phyloP scores from a whole-genome alignment of 2,329 filamentous ascomycete genomes.

The Neonectria punicea region DNA sequence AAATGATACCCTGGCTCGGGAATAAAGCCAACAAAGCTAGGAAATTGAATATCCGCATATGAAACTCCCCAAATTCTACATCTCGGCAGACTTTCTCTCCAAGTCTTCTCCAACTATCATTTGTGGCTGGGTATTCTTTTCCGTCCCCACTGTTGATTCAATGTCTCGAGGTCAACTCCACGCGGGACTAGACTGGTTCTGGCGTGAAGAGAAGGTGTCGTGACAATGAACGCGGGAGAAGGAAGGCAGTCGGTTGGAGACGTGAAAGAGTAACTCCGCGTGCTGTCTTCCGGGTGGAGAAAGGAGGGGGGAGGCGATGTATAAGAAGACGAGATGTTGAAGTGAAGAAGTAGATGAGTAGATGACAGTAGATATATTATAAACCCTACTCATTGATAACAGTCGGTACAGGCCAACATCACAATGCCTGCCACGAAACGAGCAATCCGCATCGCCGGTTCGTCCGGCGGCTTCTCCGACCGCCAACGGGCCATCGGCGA shows the following conservation, averaged over 20 bases:
- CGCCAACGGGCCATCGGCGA: slow-evolving; percentile 53
- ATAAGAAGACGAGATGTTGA: slow-evolving; percentile 5
- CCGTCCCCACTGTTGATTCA: slow-evolving; percentile 14
- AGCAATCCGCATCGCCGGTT: slow-evolving; percentile 54
- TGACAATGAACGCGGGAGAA: neutral
- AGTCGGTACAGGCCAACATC: neutral
- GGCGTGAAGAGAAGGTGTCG: slow-evolving; percentile 5
- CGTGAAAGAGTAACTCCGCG: slow-evolving; percentile 4
- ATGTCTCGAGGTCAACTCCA: slow-evolving; percentile 15
- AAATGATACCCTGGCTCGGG: slow-evolving; percentile 2
- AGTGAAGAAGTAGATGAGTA: neutral
- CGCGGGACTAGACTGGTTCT: slow-evolving; percentile 8
- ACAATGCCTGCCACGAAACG: slow-evolving; percentile 43
- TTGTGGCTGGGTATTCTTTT: slow-evolving; percentile 24
- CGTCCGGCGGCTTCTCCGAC: slow-evolving; percentile 56
- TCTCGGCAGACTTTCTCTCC: slow-evolving; percentile 1
- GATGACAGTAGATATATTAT: neutral
- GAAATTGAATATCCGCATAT: slow-evolving; percentile 16
- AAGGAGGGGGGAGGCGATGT: neutral
- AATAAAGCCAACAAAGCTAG: neutral
- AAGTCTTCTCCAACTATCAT: neutral
- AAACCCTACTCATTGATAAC: neutral
- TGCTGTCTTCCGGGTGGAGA: slow-evolving; percentile 21
- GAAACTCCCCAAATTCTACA: neutral
- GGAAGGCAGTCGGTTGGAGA: neutral